Evolutionary conservation across 2,329 filamentous ascomycete genomes (phyloP).

Genomic region (Fusarium veterinarium): DNA sequence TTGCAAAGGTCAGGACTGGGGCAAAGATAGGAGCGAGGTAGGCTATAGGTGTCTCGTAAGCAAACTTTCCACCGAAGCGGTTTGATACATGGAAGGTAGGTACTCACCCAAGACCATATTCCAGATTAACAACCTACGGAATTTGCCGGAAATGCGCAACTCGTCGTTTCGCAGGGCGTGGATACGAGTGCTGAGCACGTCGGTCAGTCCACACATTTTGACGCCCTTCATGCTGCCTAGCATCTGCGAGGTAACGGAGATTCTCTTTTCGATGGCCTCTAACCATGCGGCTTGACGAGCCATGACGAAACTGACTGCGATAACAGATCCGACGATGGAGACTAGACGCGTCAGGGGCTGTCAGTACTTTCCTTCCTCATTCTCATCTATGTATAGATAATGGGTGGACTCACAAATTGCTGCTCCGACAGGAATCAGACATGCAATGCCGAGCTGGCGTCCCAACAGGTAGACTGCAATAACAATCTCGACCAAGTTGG

Average conservation of each 20-base stretch:
- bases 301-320: slow-evolving; percentile 44
- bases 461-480: slow-evolving; percentile 60
- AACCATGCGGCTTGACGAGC: slow-evolving; percentile 42
- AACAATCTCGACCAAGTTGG: slow-evolving; percentile 54
- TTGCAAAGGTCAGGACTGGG: slow-evolving; percentile 24
- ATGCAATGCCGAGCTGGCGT: slow-evolving; percentile 44
- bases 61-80: background rate
- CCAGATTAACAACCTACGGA: slow-evolving; percentile 32
- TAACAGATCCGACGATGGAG: slow-evolving; percentile 39
- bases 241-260: slow-evolving; percentile 45
- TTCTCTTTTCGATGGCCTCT: slow-evolving; percentile 46
- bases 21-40: slow-evolving; percentile 36
- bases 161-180: slow-evolving; percentile 23
- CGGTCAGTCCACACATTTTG: slow-evolving; percentile 48
- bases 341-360: background rate
- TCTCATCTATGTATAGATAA: background rate
- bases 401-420: slow-evolving; percentile 21
- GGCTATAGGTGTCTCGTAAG: background rate
- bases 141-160: slow-evolving; percentile 21
- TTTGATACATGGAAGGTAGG: background rate
- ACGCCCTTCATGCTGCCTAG: slow-evolving; percentile 47
- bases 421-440: slow-evolving; percentile 31
- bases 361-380: background rate
- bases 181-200: slow-evolving; percentile 22
- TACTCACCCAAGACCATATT: slow-evolving; percentile 35